Percentiles rank a stretch among this genome's conserved stretches.
phyloP scores from a whole-genome alignment of 2,329 filamentous ascomycete genomes.

The Gnomoniopsis smithogilvyi region DNA sequence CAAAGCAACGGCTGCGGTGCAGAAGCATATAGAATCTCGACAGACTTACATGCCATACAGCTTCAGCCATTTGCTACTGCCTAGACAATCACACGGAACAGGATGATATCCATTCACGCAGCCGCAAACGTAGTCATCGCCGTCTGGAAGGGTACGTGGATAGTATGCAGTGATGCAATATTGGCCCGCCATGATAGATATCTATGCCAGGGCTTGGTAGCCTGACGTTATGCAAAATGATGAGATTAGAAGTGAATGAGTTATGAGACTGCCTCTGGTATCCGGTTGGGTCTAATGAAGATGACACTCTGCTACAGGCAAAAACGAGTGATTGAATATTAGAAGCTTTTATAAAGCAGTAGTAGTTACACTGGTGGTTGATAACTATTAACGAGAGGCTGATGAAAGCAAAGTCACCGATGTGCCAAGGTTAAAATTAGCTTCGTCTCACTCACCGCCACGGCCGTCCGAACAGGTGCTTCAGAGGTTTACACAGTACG shows the following conservation, averaged over 20 bases:
- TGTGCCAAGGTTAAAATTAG: neutral
- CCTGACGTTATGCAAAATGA: neutral
- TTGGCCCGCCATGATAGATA: constrained; percentile 12
- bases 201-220: neutral
- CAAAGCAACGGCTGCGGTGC: neutral
- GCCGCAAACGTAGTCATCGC: constrained; percentile 19
- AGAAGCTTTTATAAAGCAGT: neutral
- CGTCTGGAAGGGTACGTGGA: constrained; percentile 8
- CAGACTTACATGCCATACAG: constrained; percentile 9
- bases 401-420: neutral
- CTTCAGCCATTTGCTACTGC: constrained; percentile 1
- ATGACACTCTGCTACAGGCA: neutral
- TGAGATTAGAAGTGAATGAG: neutral
- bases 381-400: neutral
- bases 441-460: neutral
- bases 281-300: neutral
- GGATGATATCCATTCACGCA: constrained; percentile 19
- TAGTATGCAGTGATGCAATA: constrained; percentile 6
- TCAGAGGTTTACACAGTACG: neutral
- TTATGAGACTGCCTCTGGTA: no score
- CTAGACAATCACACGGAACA: constrained; percentile 3
- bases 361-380: neutral
- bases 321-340: no score
- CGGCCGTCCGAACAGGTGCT: neutral
- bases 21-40: neutral